phyloP scores from a whole-genome alignment of 345 rosid species.

The Jatropha curcas region DNA sequence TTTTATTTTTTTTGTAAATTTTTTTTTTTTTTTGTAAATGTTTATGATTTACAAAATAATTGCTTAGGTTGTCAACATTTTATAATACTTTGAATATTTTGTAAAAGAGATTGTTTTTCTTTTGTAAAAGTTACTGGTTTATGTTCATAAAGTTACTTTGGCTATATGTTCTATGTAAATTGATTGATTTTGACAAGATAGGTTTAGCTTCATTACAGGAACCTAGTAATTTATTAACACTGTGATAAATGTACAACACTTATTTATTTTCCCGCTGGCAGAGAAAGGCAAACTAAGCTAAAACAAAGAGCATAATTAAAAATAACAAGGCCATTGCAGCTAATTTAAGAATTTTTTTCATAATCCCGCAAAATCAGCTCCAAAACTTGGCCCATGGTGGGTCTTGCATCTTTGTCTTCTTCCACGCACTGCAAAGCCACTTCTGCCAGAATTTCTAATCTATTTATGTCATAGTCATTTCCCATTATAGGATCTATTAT shows the following conservation, averaged over 20 bases:
- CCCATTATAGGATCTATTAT: constrained; percentile 24
- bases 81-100: no score
- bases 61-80: no score
- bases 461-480: constrained; percentile 3
- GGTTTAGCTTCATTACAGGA: no score
- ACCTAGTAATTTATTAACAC: no score
- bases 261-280: constrained; percentile 8
- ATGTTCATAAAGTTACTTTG: no score
- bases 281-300: constrained; percentile 26
- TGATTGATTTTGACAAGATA: no score
- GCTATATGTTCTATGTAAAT: no score
- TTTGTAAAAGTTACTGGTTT: no score
- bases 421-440: constrained; percentile 35
- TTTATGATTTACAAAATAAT: no score
- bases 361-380: constrained; percentile 15
- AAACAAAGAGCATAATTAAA: background rate
- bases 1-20: no score
- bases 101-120: no score
- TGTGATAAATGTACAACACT: background rate
- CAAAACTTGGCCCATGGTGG: constrained; percentile 37
- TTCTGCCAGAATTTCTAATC: constrained; percentile 26
- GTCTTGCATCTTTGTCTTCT: constrained; percentile 40
- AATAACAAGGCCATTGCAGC: background rate
- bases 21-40: no score
- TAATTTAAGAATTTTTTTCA: background rate